These are phyloP conservation scores for Aspergillus carlsbadensis DNA, from an alignment of 495 filamentous ascomycete species.

Conservation along the genomic window DNA sequence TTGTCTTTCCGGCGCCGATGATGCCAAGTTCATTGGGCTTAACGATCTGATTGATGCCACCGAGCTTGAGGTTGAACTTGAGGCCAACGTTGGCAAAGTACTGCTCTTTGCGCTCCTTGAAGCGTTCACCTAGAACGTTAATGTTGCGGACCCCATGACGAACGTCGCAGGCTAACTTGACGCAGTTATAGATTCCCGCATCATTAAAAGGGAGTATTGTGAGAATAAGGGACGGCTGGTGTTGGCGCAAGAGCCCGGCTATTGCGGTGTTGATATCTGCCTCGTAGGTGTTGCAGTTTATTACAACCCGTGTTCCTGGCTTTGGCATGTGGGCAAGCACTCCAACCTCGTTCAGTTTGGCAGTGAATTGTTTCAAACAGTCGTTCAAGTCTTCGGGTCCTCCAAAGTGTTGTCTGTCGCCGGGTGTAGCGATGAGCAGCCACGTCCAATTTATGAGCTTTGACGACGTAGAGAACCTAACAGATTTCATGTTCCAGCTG, in stretches of 20 bases:
- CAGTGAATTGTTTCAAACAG: conserved; percentile 17
- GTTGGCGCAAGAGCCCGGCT: conserved; percentile 26
- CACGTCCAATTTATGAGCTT: conserved; percentile 40
- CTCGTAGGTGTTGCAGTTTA: conserved; percentile 18
- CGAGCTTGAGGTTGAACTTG: conserved; percentile 85
- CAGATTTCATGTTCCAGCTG: conserved; percentile 56
- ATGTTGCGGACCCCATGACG: conserved; percentile 16
- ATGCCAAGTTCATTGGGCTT: conserved; percentile 49
- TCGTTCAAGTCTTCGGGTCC: conserved; percentile 9
- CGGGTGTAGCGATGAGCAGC: conserved; percentile 19
- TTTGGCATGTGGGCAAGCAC: conserved; percentile 19
- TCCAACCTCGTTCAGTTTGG: conserved; percentile 30
- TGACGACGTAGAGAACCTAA: conserved; percentile 40
- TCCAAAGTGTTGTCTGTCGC: conserved; percentile 2
- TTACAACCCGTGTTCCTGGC: conserved; percentile 15
- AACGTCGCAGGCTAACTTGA: conserved; percentile 30
- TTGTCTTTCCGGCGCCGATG: conserved; percentile 62
- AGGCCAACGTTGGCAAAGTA: conserved; percentile 75
- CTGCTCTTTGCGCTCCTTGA: conserved; percentile 42
- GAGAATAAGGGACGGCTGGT: conserved; percentile 54
- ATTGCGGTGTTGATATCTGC: conserved; percentile 27
- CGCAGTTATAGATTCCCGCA: conserved; percentile 56
- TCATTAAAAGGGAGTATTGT: conserved; percentile 58
- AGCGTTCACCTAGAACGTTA: conserved; percentile 41
- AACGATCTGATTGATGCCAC: conserved; percentile 75